phyloP scores from a whole-genome alignment of 805 yeast species.

The Lipomyces oligophaga region DNA sequence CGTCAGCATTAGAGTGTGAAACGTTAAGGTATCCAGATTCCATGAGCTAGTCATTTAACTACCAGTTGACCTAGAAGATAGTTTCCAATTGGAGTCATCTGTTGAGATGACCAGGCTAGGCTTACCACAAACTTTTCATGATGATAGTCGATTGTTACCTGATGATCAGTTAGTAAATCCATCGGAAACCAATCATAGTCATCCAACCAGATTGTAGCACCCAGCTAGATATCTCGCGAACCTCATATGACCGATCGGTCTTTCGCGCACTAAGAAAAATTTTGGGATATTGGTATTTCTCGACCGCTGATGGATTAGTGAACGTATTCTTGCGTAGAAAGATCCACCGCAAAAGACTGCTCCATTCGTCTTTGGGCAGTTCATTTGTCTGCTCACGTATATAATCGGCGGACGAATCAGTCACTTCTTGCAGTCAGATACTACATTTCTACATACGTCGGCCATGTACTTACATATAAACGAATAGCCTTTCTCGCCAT shows the following conservation, averaged over 20 bases:
- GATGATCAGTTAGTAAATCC: not conserved
- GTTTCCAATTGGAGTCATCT: too few relatives aligned
- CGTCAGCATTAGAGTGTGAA: too few relatives aligned
- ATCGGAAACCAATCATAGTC: too few relatives aligned
- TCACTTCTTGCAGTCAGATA: too few relatives aligned
- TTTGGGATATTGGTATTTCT: slow-evolving; percentile 9
- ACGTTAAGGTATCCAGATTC: too few relatives aligned
- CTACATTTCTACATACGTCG: too few relatives aligned
- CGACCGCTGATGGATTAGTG: not conserved
- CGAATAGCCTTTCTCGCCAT: not conserved
- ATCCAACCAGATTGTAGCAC: not conserved
- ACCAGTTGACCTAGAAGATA: too few relatives aligned
- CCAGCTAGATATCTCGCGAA: not conserved
- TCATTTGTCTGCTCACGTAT: not conserved
- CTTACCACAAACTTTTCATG: not conserved
- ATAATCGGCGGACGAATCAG: too few relatives aligned
- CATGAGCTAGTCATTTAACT: too few relatives aligned
- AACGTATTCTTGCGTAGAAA: slow-evolving; percentile 8
- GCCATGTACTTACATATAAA: too few relatives aligned
- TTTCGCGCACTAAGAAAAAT: slow-evolving; percentile 4
- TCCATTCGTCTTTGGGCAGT: slow-evolving; percentile 14
- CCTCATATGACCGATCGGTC: not conserved
- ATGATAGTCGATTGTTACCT: not conserved
- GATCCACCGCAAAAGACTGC: slow-evolving; percentile 1
- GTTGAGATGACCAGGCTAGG: not conserved